Percentiles rank a stretch among this genome's conserved stretches.
phyloP scores from a whole-genome alignment of 768 basidiomycete species.

The Tricholoma bakamatsutake region DNA sequence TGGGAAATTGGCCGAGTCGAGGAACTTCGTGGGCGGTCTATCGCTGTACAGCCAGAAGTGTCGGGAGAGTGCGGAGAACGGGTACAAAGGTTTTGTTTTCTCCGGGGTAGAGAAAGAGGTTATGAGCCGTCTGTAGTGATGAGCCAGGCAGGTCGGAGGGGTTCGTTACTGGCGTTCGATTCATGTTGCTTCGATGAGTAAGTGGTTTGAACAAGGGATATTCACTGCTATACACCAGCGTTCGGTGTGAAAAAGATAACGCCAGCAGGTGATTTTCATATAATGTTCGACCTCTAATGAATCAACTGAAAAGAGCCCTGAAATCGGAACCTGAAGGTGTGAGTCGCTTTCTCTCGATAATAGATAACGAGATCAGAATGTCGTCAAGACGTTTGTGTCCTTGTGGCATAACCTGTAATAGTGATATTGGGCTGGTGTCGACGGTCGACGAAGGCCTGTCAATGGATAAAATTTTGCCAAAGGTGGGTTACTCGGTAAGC shows the following conservation, averaged over 20 bases:
- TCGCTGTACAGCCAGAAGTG: background rate
- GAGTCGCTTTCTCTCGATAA: background rate
- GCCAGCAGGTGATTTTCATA: background rate
- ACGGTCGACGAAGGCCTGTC: background rate
- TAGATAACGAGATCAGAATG: background rate
- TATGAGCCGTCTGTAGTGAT: no score
- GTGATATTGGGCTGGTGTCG: background rate
- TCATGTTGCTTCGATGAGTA: background rate
- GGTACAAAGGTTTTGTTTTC: slow-evolving; percentile 12
- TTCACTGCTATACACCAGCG: background rate
- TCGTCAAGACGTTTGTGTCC: background rate
- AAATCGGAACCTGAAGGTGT: background rate
- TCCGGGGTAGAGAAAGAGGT: background rate
- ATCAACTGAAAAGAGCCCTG: background rate
- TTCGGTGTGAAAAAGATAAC: background rate
- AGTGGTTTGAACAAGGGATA: background rate
- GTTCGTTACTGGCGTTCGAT: no score
- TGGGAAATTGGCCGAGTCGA: background rate
- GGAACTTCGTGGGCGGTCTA: background rate
- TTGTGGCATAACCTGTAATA: background rate
- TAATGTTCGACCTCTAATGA: background rate
- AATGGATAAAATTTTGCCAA: background rate
- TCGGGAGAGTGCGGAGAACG: slow-evolving; percentile 6
- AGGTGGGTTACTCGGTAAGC: background rate
- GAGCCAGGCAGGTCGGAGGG: no score